Evolutionary conservation across 306 rosid species (phyloP), one percentile per base, ranked within the genome.

Genomic region (Begonia loranthoides): DNA sequence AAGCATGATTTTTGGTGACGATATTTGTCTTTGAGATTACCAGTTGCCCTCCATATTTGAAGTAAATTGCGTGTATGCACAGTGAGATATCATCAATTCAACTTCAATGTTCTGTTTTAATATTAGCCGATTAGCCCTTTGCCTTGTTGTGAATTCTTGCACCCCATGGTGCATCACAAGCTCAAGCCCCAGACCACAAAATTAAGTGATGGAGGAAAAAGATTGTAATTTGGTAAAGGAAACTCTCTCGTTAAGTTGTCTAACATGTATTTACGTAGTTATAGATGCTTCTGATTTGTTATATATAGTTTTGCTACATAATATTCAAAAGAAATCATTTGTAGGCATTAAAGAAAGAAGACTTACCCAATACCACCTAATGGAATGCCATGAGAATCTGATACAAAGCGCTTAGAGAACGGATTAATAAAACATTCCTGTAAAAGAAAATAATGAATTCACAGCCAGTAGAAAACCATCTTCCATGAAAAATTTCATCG

Each of bases 281-380:
- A 19, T 1, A 19, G 2, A 19, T 19, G 22, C 22, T 19, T 19
- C 22, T 19, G 22, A 19, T 10, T 34, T 14, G n/a, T 54, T 12
- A 34, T 16, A 54, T 54, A 13, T 14, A 9, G 2, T 47, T 11
- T 3, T 47, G 9, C 6, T n/a, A 11, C 16, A 15, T 3, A 17
- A 38, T 22, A 13, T 13, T 45, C 14, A 10, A 3, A 11, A 15
- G 12, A 17, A 22, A 66, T 52, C 56, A 14, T 12, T 21, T 22
- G 13, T 45, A 60, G n/a, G 54, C 10, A 11, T 21, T 22, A 57
- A 17, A 39, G 34, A 64, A 56, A 53, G 59, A 54, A 60, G 49
- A 72, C 77, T 46, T 72, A 79, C 97, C 97, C 97, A 57, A 89
- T 68, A 38, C 97, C 97, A 59, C 97, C 97, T 50, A 89, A 59